Conservation (phyloP, 768 basidiomycete genomes). For the Kwoniella heveanensis region DNA sequence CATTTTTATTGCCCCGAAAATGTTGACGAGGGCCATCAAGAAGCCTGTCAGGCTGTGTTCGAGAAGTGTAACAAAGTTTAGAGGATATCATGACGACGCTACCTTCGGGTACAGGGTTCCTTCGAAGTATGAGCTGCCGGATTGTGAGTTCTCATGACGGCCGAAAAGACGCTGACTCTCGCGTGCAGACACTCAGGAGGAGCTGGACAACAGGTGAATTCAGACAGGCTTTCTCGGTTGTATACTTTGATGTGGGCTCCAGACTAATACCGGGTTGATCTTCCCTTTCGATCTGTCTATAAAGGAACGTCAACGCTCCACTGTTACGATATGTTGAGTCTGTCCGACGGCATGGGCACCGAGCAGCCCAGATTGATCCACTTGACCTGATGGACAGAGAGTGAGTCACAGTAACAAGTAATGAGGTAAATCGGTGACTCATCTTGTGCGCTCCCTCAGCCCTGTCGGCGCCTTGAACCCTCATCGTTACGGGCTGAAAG, state of each 20-base stretch:
- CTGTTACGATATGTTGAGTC: constrained; percentile 86
- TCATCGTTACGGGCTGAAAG: constrained; percentile 72
- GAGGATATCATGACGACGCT: constrained; percentile 39
- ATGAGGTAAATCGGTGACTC: too few relatives aligned
- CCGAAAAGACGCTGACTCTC: not conserved
- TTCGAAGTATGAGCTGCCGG: constrained; percentile 31
- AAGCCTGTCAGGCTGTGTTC: not conserved
- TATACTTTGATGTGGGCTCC: too few relatives aligned
- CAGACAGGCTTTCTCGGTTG: too few relatives aligned
- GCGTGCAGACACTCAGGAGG: constrained; percentile 33
- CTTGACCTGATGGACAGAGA: constrained; percentile 84
- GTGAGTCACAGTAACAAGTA: too few relatives aligned
- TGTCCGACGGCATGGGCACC: constrained; percentile 61
- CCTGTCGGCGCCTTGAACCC: constrained; percentile 66
- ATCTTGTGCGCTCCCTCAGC: constrained; percentile 17
- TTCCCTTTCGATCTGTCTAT: constrained; percentile 61
- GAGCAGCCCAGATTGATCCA: constrained; percentile 68
- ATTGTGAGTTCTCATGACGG: constrained; percentile 30
- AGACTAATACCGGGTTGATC: too few relatives aligned
- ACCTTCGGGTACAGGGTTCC: constrained; percentile 44
- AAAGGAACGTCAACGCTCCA: constrained; percentile 72
- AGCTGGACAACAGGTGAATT: constrained; percentile 40
- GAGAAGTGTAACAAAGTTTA: not conserved
- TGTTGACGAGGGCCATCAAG: not conserved
- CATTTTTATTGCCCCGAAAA: too few relatives aligned